Percentiles rank a stretch among this genome's conserved stretches.
Conservation (phyloP, 1,139 yeast genomes). For the Yamadazyma atmosphaerica region DNA sequence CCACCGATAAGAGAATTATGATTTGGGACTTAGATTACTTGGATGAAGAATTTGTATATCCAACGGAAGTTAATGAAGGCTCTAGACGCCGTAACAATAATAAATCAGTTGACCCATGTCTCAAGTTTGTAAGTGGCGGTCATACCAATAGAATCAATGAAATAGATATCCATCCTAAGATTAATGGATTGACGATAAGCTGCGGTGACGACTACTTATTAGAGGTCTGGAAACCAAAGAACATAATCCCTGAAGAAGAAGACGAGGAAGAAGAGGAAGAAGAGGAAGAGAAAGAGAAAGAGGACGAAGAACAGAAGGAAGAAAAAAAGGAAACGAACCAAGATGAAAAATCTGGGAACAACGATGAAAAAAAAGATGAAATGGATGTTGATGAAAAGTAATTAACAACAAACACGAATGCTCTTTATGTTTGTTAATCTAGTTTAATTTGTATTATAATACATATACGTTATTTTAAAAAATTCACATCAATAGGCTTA, state of each 20-base stretch:
- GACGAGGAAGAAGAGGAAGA: conserved; percentile 38
- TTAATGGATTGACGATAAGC: conserved; percentile 42
- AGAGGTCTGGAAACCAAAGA: conserved; percentile 56
- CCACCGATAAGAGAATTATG: conserved; percentile 50
- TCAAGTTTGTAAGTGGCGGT: conserved; percentile 59
- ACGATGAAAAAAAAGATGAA: not conserved
- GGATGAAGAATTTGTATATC: conserved; percentile 45
- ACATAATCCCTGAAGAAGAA: conserved; percentile 39
- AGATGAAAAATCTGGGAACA: not conserved
- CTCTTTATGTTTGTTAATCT: no score
- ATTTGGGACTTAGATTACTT: conserved; percentile 52
- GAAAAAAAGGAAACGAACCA: conserved; percentile 28
- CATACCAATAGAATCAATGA: conserved; percentile 55
- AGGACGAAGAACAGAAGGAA: conserved; percentile 26
- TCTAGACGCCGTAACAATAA: conserved; percentile 21
- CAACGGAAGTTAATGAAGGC: conserved; percentile 24
- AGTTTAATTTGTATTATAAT: conserved; percentile 2
- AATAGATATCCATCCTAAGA: conserved; percentile 49
- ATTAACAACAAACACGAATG: not conserved
- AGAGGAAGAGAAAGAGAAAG: conserved; percentile 29
- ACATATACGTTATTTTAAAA: conserved; percentile 2
- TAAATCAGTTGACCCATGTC: conserved; percentile 57
- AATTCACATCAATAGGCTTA: conserved; percentile 10
- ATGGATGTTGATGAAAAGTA: conserved; percentile 5
- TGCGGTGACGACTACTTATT: conserved; percentile 55